Percentiles rank a stretch among this genome's conserved stretches.
Conservation (phyloP, 202 grass and related monocot species). For the Cymbopogon flexuosus region DNA sequence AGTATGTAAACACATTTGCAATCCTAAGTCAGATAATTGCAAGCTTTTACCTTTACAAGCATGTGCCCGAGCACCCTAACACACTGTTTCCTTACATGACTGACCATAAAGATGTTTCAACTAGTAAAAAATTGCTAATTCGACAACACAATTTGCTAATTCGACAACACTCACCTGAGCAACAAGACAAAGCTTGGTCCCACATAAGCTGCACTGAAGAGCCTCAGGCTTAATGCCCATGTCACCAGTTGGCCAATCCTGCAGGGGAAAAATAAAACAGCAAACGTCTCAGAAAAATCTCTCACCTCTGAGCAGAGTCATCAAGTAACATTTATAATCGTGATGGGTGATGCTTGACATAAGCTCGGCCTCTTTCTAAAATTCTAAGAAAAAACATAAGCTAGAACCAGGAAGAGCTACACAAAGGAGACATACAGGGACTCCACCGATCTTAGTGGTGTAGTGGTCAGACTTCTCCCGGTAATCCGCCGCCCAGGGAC, state of each 20-base stretch:
- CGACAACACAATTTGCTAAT: constrained; percentile 9
- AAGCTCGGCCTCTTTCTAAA: not conserved
- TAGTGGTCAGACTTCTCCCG: constrained; percentile 83
- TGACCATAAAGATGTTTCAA: not conserved
- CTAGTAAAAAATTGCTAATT: not conserved
- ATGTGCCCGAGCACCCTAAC: not conserved
- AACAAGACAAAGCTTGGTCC: constrained; percentile 59
- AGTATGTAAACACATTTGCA: not conserved
- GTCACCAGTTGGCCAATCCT: constrained; percentile 72
- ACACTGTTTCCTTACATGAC: not conserved
- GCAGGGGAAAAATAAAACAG: not conserved
- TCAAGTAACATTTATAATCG: not conserved
- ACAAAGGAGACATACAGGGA: constrained; percentile 39
- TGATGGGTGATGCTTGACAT: not conserved
- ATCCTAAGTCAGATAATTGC: not conserved
- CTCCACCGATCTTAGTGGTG: constrained; percentile 86
- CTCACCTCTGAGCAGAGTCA: not conserved
- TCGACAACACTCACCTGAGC: constrained; percentile 54
- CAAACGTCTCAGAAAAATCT: not conserved
- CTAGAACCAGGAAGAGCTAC: not conserved
- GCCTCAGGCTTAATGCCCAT: constrained; percentile 29
- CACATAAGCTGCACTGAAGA: constrained; percentile 60
- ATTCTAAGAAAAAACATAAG: not conserved
- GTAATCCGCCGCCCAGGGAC: constrained; percentile 71
- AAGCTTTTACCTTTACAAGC: not conserved